A percentile compares a stretch with the other conserved stretches of the same genome.
These are phyloP conservation scores for Trichomonas gallinae DNA, from an alignment of 208 protist genomes.

Conservation along the genomic window DNA sequence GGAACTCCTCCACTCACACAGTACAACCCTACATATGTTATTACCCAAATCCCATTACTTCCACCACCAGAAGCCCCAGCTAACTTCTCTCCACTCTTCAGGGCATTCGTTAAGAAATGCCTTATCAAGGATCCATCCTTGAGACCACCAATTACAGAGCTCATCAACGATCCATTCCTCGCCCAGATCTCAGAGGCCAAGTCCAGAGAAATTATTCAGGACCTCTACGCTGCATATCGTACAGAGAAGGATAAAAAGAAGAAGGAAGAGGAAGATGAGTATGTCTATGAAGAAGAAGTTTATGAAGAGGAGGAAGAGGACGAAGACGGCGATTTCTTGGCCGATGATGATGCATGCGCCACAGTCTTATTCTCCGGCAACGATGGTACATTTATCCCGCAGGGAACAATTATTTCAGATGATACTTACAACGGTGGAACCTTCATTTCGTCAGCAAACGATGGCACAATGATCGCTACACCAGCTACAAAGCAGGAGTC, in stretches of 20 bases:
- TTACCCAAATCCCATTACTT: neutral
- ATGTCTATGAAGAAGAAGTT: neutral
- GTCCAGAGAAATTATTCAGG: neutral
- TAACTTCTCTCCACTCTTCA: neutral
- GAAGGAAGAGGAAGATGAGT: neutral
- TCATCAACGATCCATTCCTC: neutral
- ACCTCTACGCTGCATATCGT: neutral
- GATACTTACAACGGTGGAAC: neutral
- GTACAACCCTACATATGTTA: neutral
- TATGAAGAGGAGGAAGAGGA: neutral
- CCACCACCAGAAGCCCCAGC: constrained; percentile 3
- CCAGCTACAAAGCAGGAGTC: neutral
- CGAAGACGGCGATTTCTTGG: neutral
- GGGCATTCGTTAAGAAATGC: neutral
- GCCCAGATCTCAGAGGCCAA: neutral
- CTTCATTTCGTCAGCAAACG: neutral
- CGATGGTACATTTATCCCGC: neutral
- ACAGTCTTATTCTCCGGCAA: neutral
- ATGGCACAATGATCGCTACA: constrained; percentile 17
- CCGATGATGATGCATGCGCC: neutral
- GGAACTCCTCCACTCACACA: constrained; percentile 32
- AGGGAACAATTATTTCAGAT: neutral
- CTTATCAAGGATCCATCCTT: neutral
- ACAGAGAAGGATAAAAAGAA: neutral
- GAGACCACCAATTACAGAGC: neutral